These are phyloP conservation scores for Lactuca sativa DNA, from an alignment of 129 eudicot species.

Conservation along the genomic window DNA sequence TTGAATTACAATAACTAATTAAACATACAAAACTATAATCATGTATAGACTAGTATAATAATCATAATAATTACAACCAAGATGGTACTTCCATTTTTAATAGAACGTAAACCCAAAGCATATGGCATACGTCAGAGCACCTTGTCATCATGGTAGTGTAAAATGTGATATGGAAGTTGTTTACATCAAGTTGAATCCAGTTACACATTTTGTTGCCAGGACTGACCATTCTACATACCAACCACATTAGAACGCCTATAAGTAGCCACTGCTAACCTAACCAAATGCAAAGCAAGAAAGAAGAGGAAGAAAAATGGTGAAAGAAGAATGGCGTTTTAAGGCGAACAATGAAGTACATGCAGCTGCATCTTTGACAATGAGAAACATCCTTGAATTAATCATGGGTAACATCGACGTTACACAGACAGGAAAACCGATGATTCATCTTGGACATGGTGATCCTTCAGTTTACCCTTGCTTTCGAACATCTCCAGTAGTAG, in stretches of 20 bases:
- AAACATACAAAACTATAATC: no score
- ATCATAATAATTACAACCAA: background rate
- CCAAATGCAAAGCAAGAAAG: background rate
- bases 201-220: background rate
- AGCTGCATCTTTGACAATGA: slow-evolving; percentile 40
- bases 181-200: background rate
- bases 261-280: slow-evolving; percentile 1
- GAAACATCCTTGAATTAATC: slow-evolving; percentile 34
- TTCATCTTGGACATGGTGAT: slow-evolving; percentile 63
- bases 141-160: background rate
- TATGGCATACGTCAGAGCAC: background rate
- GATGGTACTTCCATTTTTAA: background rate
- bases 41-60: background rate
- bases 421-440: slow-evolving; percentile 28
- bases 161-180: background rate
- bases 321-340: slow-evolving; percentile 40
- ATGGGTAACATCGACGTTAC: slow-evolving; percentile 27
- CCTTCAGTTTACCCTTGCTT: slow-evolving; percentile 51
- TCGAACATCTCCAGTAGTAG: slow-evolving; percentile 41
- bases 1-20: no score
- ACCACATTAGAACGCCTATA: slow-evolving; percentile 14
- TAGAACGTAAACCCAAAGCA: background rate
- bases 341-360: slow-evolving; percentile 36
- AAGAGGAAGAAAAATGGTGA: slow-evolving; percentile 26
- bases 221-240: background rate